These are phyloP conservation scores for Diphasiastrum complanatum DNA, from an alignment of 83 land plant genomes.

Conservation along the genomic window DNA sequence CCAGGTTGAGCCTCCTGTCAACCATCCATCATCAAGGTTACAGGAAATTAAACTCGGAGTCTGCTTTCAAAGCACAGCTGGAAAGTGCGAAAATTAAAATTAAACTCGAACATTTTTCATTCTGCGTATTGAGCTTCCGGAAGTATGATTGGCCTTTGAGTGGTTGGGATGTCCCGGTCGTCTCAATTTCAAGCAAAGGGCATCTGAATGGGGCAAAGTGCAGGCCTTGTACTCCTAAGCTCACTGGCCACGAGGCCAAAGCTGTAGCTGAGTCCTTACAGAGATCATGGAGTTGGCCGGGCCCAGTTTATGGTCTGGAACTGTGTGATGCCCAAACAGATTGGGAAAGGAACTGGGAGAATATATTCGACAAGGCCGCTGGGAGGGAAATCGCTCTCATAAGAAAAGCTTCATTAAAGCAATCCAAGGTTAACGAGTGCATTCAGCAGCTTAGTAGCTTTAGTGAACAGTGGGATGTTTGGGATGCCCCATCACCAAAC, in stretches of 20 bases:
- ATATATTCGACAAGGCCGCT: constrained; percentile 47
- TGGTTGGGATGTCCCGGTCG: constrained; percentile 67
- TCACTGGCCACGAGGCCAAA: constrained; percentile 47
- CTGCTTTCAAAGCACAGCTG: constrained; percentile 73
- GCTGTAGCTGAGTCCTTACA: constrained; percentile 28
- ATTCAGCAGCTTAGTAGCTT: constrained; percentile 41
- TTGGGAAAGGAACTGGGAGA: constrained; percentile 73
- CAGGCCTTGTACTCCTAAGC: constrained; percentile 70
- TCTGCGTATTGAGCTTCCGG: constrained; percentile 64
- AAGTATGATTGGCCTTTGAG: constrained; percentile 64
- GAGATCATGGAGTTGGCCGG: constrained; percentile 76
- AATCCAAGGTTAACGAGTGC: constrained; percentile 38
- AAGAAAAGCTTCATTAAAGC: constrained; percentile 24
- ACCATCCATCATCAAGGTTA: constrained; percentile 45
- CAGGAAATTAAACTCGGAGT: constrained; percentile 63
- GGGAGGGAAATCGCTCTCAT: constrained; percentile 34
- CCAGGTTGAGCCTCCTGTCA: constrained; percentile 57
- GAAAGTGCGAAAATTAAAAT: constrained; percentile 25
- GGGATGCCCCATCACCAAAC: constrained; percentile 56
- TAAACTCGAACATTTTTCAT: constrained; percentile 39
- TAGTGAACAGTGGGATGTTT: constrained; percentile 35
- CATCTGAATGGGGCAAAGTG: constrained; percentile 86
- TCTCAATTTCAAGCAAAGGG: constrained; percentile 58
- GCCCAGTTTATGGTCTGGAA: constrained; percentile 25
- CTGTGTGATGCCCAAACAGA: constrained; percentile 61